A percentile compares a stretch with the other conserved stretches of the same genome.
These are phyloP conservation scores for Thielaviopsis musarum DNA, from an alignment of 2,329 filamentous ascomycete species.

Conservation along the genomic window DNA sequence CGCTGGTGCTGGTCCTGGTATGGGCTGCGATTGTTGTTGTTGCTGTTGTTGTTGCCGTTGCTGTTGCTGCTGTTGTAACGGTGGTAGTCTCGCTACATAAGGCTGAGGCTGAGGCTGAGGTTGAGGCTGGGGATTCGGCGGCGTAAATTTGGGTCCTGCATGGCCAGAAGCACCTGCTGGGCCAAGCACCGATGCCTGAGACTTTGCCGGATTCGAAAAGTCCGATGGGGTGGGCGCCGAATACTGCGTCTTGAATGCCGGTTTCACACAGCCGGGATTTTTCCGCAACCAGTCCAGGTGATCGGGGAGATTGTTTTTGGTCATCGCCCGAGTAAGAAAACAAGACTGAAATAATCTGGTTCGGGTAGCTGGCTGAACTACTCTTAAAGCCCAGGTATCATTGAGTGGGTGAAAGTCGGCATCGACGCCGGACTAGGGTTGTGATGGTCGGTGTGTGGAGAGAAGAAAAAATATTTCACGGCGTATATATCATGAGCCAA, in stretches of 20 bases:
- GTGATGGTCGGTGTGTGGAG: background rate
- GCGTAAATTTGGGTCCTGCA: background rate
- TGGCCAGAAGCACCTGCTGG: background rate
- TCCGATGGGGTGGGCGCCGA: slow-evolving; percentile 16
- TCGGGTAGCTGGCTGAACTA: background rate
- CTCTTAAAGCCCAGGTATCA: background rate
- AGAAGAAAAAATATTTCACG: background rate
- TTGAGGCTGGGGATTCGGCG: background rate
- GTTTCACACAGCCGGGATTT: slow-evolving; percentile 26
- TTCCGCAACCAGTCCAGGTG: slow-evolving; percentile 41
- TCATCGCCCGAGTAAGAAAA: slow-evolving; percentile 30
- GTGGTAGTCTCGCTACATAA: background rate
- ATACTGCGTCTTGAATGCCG: slow-evolving; percentile 24
- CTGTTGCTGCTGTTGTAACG: background rate
- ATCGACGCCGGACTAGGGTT: background rate
- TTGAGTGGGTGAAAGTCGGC: background rate
- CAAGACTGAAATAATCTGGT: background rate
- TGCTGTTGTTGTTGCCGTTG: background rate
- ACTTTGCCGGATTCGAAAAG: slow-evolving; percentile 10
- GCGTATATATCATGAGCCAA: too few relatives aligned
- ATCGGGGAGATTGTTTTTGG: slow-evolving; percentile 41
- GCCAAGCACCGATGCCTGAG: slow-evolving; percentile 1
- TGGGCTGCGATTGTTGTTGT: background rate
- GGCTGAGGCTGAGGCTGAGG: background rate
- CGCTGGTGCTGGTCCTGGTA: slow-evolving; percentile 12